Evolutionary conservation across 2,329 filamentous ascomycete genomes (phyloP), one percentile per base, ranked within the genome.

Genomic region (Fusarium dimerum): DNA sequence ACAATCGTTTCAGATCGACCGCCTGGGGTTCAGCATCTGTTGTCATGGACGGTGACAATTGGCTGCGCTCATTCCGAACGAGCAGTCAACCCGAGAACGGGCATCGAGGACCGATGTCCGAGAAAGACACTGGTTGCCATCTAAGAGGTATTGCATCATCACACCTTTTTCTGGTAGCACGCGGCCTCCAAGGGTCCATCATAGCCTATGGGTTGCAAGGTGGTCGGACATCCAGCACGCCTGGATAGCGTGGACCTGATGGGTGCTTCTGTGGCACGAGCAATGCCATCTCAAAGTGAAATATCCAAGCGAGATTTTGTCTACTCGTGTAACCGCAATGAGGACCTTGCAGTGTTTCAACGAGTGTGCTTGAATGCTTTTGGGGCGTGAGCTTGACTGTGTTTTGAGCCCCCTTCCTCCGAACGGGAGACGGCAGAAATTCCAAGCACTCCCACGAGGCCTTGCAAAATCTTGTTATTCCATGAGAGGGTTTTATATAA

Each of bases 131-230:
- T 45, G 45, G 48, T 50, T 32, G 9, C 29, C 53, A 41, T 54
- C 49, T 51, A 41, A 53, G 39, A 47, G 36, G 20, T 51, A 54
- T 59, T 57, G 57, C 52, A 61, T 60, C 57, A 54, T 57, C 38
- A 51, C 55, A 40, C 55, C 45, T 40, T 12, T 53, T 47, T n/a
- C n/a, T 47, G 49, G 63, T 65, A 51, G 54, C 54, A 65, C 62
- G 44, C 45, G 45, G 41, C 30, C 43, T 51, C 49, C 45, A 47
- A 47, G 47, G 45, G 54, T 41, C 46, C 44, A 58, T 45, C n/a
- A 43, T 42, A 43, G 39, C 46, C 47, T n/a, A 49, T 47, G 48
- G 45, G 51, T 20, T 46, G 29, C 43, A 56, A 47, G 39, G 29
- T 49, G 41, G 40, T 50, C 50, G 18, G 43, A 46, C 45, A 47